Evolutionary conservation across 148 eudicot genomes (phyloP), one percentile per base, ranked within the genome.

Genomic region (Persicaria maculosa): DNA sequence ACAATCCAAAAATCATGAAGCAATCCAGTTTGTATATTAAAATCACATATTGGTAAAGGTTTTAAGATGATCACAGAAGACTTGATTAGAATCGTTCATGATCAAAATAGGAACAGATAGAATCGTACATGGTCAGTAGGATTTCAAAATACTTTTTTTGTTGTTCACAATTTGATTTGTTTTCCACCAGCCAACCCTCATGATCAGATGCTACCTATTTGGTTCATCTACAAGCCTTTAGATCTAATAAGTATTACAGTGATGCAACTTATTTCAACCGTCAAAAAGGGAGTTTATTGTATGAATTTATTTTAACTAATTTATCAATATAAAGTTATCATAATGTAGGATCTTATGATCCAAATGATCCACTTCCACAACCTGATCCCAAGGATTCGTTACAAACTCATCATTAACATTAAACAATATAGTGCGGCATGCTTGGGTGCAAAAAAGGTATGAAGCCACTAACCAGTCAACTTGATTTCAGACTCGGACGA

Each of bases 401-500:
- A 36, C 47, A 25, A 10, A 8, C 16, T 25, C 1, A 31, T 7
- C 43, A 65, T 3, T 40, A 62, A 61, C 40, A 61, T 25, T 9
- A 7, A 64, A 36, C 12, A 9, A 64, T 64, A 64, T 17, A 40
- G 6, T n/a, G 62, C 19, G 62, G 62, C 36, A 36, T 19, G n/a
- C n/a, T 62, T 31, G 16, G 70, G 46, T 43, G 15, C 19, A 43
- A 36, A 65, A 43, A 31, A 65, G 47, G 67, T 36, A 64, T 17
- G 54, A 44, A 72, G 72, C 70, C 46, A 77, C 81, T 67, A 69
- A 90, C 92, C 90, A 72, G 78, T 75, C 77, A 91, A 84, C 75
- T 88, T 91, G 44, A 84, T 72, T 77, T 91, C 96, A n/a, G 91
- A 81, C 75, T 88, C 88, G 25, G 83, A 65, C 73, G 88, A 80